Base-by-base conservation (phyloP, 495 filamentous ascomycete genomes). In the Letharia columbiana region DNA sequence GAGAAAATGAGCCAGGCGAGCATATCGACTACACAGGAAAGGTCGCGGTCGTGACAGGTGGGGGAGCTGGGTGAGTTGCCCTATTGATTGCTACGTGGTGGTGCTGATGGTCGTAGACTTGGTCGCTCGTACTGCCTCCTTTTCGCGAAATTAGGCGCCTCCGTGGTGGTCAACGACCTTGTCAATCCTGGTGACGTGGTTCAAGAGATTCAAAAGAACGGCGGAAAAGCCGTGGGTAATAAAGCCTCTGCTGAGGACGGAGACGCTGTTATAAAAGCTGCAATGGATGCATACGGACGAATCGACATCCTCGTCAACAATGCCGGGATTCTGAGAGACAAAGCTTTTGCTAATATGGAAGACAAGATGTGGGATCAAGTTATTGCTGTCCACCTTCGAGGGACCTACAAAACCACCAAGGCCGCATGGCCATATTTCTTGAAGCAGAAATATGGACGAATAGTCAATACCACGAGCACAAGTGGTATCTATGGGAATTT, bases 401-500 rank as follows among this genome's bases (percentile, higher is more conserved):
- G 94, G 73, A 98, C 94, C 70, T 98, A 94, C 81, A 96, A 96
- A 83, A 86, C 91, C 69, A 92, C 91, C 73, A 98, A 96, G 83
- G 94, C 94, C 67, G 94, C 94, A 20, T 98, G 95, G 95, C 95
- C 94, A 60, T 88, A 92, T 77, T 89, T 98, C 81, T 83, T 98
- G 41, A 96, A 97, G 84, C 95, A 98, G 80, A 98, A 96, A 84
- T 98, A 97, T 69, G 94, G 94, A 68, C 91, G 94, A 72, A 83
- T 98, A 63, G 82, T 98, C 75, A 98, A 98, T 82, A 98, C 94
- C 65, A 91, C 94, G 20, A 95, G 90, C 59, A 96, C 94, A 47
- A 92, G 89, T 74, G 94, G 94, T 77, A 97, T 98, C 78, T 98
- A 98, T 72, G 94, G 94, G 69, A 98, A 96, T 83, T 98, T 98